Conservation (phyloP, 2,329 filamentous ascomycete species). For the Stylonectria norvegica region DNA sequence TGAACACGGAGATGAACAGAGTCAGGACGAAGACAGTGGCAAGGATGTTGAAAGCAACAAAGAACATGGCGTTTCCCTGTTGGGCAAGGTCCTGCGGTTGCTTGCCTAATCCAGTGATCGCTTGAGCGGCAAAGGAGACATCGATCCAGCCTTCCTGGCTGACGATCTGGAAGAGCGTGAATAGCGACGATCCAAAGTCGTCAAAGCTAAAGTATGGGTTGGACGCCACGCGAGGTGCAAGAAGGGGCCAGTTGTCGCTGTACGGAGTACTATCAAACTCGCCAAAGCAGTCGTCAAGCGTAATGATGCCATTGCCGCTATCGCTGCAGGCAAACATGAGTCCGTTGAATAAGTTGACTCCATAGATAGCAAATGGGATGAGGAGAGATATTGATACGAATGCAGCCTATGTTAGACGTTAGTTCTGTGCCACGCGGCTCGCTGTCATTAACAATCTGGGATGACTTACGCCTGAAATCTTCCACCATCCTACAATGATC, state of each 20-base stretch:
- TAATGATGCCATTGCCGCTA: constrained; percentile 50
- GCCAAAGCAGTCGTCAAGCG: constrained; percentile 73
- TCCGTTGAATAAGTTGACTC: constrained; percentile 87
- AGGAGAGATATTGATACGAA: constrained; percentile 92
- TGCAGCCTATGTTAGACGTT: constrained; percentile 54
- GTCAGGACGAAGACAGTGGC: constrained; percentile 96
- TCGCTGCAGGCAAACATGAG: constrained; percentile 74
- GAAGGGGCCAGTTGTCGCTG: constrained; percentile 69
- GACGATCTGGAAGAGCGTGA: constrained; percentile 97
- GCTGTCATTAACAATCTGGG: background rate
- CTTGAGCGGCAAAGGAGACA: constrained; percentile 80
- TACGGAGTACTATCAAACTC: constrained; percentile 77
- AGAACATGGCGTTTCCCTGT: constrained; percentile 88
- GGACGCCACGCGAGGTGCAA: constrained; percentile 74
- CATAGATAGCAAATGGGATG: constrained; percentile 96
- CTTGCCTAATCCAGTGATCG: constrained; percentile 70
- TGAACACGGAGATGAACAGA: constrained; percentile 97
- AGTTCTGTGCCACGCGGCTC: too few species aligned
- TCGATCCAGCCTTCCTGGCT: constrained; percentile 98
- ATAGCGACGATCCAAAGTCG: constrained; percentile 87
- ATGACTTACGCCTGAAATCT: constrained; percentile 73
- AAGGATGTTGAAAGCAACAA: constrained; percentile 92
- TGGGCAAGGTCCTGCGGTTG: constrained; percentile 69
- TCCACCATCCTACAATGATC: constrained; percentile 91
- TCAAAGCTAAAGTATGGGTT: constrained; percentile 93